phyloP scores from a whole-genome alignment of 805 yeast species.

The Suhomyces pyralidae region DNA sequence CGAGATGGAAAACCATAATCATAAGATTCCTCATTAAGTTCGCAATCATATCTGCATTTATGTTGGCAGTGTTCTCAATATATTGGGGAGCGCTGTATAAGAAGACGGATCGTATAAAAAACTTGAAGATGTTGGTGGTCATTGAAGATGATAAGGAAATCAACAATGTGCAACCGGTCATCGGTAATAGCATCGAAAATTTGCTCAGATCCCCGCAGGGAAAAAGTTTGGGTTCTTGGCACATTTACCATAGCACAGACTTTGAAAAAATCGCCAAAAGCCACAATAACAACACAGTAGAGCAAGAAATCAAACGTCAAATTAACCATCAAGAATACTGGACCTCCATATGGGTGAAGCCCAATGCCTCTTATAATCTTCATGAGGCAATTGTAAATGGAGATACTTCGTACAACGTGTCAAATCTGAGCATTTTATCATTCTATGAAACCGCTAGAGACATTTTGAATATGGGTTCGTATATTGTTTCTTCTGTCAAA shows the following conservation, averaged over 20 bases:
- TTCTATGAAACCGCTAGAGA: constrained; percentile 67
- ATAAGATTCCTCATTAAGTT: constrained; percentile 21
- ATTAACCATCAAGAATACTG: constrained; percentile 31
- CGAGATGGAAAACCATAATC: constrained; percentile 8
- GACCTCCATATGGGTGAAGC: constrained; percentile 26
- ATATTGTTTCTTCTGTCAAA: constrained; percentile 40
- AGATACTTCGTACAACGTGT: constrained; percentile 25
- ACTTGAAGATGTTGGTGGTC: constrained; percentile 37
- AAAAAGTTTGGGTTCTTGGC: constrained; percentile 22
- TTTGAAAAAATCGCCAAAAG: constrained; percentile 25
- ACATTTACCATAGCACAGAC: constrained; percentile 21
- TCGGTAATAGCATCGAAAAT: constrained; percentile 22
- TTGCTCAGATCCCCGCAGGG: constrained; percentile 16
- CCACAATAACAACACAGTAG: constrained; percentile 16
- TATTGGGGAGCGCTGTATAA: constrained; percentile 42
- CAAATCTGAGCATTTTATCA: constrained; percentile 31
- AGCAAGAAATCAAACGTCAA: constrained; percentile 15
- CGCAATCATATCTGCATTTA: constrained; percentile 20
- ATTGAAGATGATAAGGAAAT: constrained; percentile 28
- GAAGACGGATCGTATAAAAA: constrained; percentile 25
- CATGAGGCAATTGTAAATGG: constrained; percentile 39
- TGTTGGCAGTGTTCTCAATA: constrained; percentile 33
- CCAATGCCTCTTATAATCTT: constrained; percentile 28
- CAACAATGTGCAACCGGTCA: constrained; percentile 22
- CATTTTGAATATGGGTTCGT: constrained; percentile 43